phyloP scores from a whole-genome alignment of 768 basidiomycete species.

The Lactarius hatsudake region DNA sequence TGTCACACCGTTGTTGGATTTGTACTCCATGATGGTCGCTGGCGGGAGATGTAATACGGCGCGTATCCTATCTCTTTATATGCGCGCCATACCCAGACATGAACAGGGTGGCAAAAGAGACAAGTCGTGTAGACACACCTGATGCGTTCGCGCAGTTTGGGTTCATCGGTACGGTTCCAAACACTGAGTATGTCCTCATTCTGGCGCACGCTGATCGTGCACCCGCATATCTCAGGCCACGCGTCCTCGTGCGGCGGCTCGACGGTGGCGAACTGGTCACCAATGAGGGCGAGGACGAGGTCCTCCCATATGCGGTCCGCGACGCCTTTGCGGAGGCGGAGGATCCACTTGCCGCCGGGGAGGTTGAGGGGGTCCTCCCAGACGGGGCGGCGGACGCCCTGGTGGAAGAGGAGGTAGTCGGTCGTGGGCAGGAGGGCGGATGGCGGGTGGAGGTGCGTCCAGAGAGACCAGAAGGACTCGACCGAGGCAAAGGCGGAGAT shows the following conservation, averaged over 20 bases:
- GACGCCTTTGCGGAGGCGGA: conserved; percentile 87
- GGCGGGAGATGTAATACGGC: conserved; percentile 71
- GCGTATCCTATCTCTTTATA: conserved; percentile 72
- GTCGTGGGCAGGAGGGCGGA: conserved; percentile 84
- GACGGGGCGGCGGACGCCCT: conserved; percentile 79
- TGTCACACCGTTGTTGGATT: conserved; percentile 79
- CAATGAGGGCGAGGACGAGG: conserved; percentile 79
- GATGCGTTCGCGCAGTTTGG: conserved; percentile 74
- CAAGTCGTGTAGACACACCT: conserved; percentile 50
- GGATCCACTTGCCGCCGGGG: conserved; percentile 91
- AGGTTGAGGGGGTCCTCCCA: conserved; percentile 95
- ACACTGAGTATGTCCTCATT: conserved; percentile 92
- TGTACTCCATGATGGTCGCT: conserved; percentile 88
- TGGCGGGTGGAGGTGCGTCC: conserved; percentile 87
- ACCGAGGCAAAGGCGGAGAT: conserved; percentile 91
- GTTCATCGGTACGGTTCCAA: conserved; percentile 87
- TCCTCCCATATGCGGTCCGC: conserved; percentile 92
- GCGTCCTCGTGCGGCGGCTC: conserved; percentile 46
- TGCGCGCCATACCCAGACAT: conserved; percentile 11
- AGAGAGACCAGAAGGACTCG: conserved; percentile 94
- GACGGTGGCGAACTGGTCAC: conserved; percentile 84
- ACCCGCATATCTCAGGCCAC: conserved; percentile 88
- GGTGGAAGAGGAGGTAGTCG: conserved; percentile 91
- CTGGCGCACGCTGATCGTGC: conserved; percentile 90
- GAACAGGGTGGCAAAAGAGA: background rate